Evolutionary conservation across 2,329 filamentous ascomycete species (phyloP).

Genomic region (Acrodontium crateriforme): DNA sequence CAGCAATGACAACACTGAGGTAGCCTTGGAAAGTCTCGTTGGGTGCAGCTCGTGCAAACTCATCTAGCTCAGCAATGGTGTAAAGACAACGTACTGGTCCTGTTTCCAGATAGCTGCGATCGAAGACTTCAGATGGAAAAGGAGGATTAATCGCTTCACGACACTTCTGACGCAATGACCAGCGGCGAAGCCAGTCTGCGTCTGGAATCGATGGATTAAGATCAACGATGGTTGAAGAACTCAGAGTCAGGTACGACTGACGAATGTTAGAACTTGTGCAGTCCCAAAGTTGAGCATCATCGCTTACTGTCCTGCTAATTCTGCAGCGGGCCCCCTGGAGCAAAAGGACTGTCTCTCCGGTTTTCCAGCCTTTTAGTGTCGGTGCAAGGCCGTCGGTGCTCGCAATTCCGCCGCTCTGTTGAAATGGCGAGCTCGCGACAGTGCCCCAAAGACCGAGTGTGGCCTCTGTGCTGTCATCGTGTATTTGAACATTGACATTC

Average conservation of each 20-base stretch:
- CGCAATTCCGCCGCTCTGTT: background rate
- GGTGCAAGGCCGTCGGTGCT: background rate
- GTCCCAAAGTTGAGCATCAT: constrained; percentile 1
- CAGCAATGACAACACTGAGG: constrained; percentile 30
- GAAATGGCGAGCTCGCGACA: constrained; percentile 23
- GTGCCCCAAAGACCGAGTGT: constrained; percentile 42
- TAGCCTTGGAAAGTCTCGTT: constrained; percentile 29
- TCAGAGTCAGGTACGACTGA: constrained; percentile 22
- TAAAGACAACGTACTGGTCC: constrained; percentile 24
- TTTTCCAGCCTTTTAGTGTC: constrained; percentile 12
- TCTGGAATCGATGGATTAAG: constrained; percentile 42
- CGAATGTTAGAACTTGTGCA: background rate
- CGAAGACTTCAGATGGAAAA: constrained; percentile 27
- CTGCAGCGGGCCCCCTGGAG: constrained; percentile 20
- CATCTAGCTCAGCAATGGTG: constrained; percentile 32
- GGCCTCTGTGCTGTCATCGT: constrained; percentile 44
- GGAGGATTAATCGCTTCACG: constrained; percentile 37
- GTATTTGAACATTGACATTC: constrained; percentile 38
- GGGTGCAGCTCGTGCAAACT: constrained; percentile 23
- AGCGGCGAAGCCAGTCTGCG: constrained; percentile 39
- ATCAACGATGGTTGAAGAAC: constrained; percentile 37
- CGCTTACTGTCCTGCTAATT: constrained; percentile 15
- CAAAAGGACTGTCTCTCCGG: constrained; percentile 19
- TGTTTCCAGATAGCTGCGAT: constrained; percentile 10
- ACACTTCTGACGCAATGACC: constrained; percentile 34